Evolutionary conservation across 2,329 filamentous ascomycete genomes (phyloP), one percentile per base, ranked within the genome.

Genomic region (Aspergillus unguis): DNA sequence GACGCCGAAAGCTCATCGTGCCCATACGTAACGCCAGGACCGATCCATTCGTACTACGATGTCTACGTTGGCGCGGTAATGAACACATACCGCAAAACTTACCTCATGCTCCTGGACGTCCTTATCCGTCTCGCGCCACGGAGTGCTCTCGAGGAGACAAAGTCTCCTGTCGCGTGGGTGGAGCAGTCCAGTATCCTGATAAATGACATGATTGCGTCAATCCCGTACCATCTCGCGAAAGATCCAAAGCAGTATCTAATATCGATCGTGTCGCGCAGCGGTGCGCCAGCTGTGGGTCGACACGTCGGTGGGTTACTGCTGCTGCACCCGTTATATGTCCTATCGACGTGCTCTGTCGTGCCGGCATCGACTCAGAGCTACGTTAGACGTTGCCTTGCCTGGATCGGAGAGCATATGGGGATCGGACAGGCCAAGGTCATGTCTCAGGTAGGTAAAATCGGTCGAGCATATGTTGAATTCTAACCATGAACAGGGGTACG

Each of bases 341-440:
- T 23, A 2, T 10, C 41, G 7, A 29, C 10, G 11, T 31, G 11
- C 11, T 17, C 41, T 17, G 26, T 44, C 11, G 28, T 31, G 11
- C 41, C 41, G 11, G 7, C 41, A 4, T 2, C 26, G 7, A 32
- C 32, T 5, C 35, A 42, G 17, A 26, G 4, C 2, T 38, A 48
- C 36, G 5, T 40, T 6, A 1, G 25, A 5, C 28, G 31, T 23
- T 48, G 46, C 25, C 46, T 48, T 23, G 46, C 46, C 35, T 48
- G 35, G 46, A 48, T 41, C 27, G 46, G 46, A 31, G 9, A 48
- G 8, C 3, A 33, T 31, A 48, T 48, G 36, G 36, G 46, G 0
- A 48, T 48, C 25, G 46, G 46, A 8, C 36, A 48, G 6, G 36
- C 33, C n/a, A n/a, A n/a, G n/a, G n/a, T n/a, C n/a, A n/a, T n/a